Percentiles rank a stretch among this genome's conserved stretches.
Conservation (phyloP, 306 rosid species). For the Vicia sativa region DNA sequence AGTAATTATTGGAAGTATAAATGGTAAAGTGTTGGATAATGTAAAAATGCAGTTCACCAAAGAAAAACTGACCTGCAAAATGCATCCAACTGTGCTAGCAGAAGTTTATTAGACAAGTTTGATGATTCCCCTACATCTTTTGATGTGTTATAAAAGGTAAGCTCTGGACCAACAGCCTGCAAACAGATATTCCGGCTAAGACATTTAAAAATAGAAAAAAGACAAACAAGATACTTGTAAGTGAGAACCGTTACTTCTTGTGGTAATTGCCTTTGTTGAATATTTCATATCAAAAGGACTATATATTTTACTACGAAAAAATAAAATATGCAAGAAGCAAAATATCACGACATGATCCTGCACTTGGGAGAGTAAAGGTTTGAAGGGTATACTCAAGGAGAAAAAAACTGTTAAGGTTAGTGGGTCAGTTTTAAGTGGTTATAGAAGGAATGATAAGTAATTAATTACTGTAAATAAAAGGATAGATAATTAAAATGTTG, state of each 20-base stretch:
- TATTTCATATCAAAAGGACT: background rate
- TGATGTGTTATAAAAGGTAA: conserved; percentile 82
- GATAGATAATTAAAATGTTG: background rate
- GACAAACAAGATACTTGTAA: background rate
- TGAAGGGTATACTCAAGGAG: background rate
- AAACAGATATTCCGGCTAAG: conserved; percentile 37
- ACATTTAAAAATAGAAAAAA: background rate
- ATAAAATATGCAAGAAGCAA: background rate
- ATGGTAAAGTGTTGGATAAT: background rate
- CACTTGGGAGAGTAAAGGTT: background rate
- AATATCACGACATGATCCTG: background rate
- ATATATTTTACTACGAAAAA: background rate
- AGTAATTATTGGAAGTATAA: conserved; percentile 9
- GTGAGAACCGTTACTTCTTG: conserved; percentile 20
- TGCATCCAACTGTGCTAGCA: conserved; percentile 89
- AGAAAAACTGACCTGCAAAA: conserved; percentile 69
- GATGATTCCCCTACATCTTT: conserved; percentile 66
- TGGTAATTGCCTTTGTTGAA: conserved; percentile 5
- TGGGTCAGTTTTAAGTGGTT: background rate
- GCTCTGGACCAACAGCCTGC: conserved; percentile 94
- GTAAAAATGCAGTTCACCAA: conserved; percentile 8
- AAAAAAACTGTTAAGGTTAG: background rate
- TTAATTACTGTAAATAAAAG: background rate
- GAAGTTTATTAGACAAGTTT: conserved; percentile 74
- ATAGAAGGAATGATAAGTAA: background rate